Evolutionary conservation across 2,329 filamentous ascomycete species (phyloP).

Genomic region (Calonectria pauciramosa): DNA sequence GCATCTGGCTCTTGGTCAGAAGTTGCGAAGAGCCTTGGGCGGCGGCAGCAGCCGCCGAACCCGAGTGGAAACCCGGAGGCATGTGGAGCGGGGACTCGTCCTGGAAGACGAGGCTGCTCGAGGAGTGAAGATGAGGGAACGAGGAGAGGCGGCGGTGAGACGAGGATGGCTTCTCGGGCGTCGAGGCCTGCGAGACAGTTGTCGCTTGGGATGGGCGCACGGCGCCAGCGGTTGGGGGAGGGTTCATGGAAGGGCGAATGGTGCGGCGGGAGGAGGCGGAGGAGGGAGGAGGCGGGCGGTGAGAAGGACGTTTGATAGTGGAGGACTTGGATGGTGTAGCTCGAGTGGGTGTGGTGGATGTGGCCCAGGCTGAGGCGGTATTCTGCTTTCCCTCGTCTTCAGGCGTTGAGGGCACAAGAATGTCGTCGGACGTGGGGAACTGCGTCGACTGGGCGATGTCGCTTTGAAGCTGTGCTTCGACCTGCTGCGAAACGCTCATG

Average conservation of each 20-base stretch:
- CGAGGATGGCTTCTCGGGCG: constrained; percentile 43
- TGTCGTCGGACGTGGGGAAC: constrained; percentile 45
- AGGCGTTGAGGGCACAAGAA: constrained; percentile 53
- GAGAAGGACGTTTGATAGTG: constrained; percentile 35
- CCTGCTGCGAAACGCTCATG: constrained; percentile 63
- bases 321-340: constrained; percentile 23
- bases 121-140: constrained; percentile 34
- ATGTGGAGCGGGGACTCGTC: constrained; percentile 40
- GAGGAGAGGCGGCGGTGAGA: constrained; percentile 25
- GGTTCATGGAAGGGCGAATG: constrained; percentile 31
- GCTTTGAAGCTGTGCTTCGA: constrained; percentile 64
- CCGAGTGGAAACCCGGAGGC: constrained; percentile 15
- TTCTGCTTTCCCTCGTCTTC: constrained; percentile 35
- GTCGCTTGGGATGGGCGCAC: constrained; percentile 54
- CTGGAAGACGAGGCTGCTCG: constrained; percentile 44
- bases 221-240: constrained; percentile 19
- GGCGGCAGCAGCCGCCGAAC: constrained; percentile 26
- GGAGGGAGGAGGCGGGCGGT: constrained; percentile 17
- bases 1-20: constrained; percentile 65
- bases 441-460: constrained; percentile 60
- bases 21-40: constrained; percentile 58
- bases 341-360: constrained; percentile 32
- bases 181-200: constrained; percentile 53
- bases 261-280: constrained; percentile 35
- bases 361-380: constrained; percentile 13